Evolutionary conservation across 177 flowering plant species (phyloP), one percentile per base, ranked within the genome.

Genomic region (Vitis hybrid): DNA sequence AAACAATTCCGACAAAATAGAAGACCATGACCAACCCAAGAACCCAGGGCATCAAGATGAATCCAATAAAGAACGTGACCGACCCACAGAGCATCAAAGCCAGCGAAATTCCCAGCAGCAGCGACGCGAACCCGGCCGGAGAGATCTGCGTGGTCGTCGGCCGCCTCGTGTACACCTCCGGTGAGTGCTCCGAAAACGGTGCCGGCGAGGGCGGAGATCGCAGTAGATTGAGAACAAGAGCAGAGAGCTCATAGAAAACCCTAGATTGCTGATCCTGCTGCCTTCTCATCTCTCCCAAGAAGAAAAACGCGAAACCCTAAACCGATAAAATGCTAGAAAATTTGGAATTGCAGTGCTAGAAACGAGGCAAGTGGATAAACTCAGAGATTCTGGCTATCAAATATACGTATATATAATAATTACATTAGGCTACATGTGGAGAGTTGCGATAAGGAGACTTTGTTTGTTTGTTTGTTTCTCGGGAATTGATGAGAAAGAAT

Each of bases 21-120:
- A 95, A 82, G 13, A 95, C 76, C 85, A 88, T 79, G 5, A 94
- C 80, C 77, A 92, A 67, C 2, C 94, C 97, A 61, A 95, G 76
- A 49, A 95, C 97, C 98, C 99, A 95, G 6, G 99, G 99, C 97
- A 95, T 89, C 87, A 95, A 76, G 44, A 96, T 69, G 76, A 96
- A 89, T 13, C 99, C 99, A 22, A 96, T 83, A 65, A 96, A 82
- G 72, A 96, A 92, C 3, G 99, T 92, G 18, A 96, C 88, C 50
- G 98, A 94, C 62, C 99, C 99, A 71, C 97, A 96, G 7, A 96
- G 78, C 97, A 96, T 96, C 83, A 96, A 66, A 9, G 99, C 77
- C 15, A 92, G 19, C 4, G 99, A 89, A 2, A 92, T 76, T 64
- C 98, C 99, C 7, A 96, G 77, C 17, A 94, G 76, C 84, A 96